Base-by-base conservation (phyloP, 306 rosid species). In the Vicia villosa region DNA sequence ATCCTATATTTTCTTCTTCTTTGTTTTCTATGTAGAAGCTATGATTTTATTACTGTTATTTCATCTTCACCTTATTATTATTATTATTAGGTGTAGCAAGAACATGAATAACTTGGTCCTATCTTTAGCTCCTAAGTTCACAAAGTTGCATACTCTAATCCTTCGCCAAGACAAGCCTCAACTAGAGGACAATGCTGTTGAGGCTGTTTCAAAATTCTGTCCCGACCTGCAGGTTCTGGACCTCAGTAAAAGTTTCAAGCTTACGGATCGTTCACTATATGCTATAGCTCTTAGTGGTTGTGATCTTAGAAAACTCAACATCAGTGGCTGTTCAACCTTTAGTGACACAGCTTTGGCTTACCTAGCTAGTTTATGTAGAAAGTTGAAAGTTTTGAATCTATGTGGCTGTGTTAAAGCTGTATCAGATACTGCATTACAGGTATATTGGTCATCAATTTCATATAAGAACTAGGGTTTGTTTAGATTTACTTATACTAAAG, bases 241-340 rank as follows among this genome's bases (percentile, higher is more conserved):
- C 83, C 96, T 93, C 49, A 88, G 97, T 86, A 93, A 90, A 85
- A 86, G 98, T 79, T 93, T 90, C 84, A 90, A 76, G 84, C 97
- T 93, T 50, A 82, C 81, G 5, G 98, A 90, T 69, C 28, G 67
- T 34, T 93, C 98, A n/a, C 58, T 93, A 5, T 74, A 77, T 62
- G 85, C 89, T 66, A 41, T 93, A 49, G 93, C 96, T 60, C 83
- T 12, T 50, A 93, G 96, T 21, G 90, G 98, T 68, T 77, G 49
- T 12, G 71, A 83, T 74, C 96, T 93, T 42, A 79, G 70, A 12
- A 83, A 72, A 69, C 85, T 93, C 17, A 86, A 90, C 57, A 83
- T 93, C 74, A 90, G 98, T 47, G 98, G 94, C 9, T 90, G 97
- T 68, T 77, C 90, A 10, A 78, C 91, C 38, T 90, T 93, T 55